Base-by-base conservation (phyloP, 495 filamentous ascomycete genomes). In the Podospora pseudocomata region DNA sequence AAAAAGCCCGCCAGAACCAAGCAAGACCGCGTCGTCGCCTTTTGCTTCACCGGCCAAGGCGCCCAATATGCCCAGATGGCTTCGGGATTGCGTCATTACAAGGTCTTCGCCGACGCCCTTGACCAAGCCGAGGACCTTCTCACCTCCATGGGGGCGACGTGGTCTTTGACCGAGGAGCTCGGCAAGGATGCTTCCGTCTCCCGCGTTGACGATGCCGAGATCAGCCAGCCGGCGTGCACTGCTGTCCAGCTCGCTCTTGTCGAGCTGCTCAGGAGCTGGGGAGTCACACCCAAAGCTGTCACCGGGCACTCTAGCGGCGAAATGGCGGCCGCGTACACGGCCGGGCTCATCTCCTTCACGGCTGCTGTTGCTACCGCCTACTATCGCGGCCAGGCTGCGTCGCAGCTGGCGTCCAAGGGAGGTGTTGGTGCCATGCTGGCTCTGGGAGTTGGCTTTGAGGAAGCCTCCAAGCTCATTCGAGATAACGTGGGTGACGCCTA, bases 261-360 rank as follows among this genome's bases (percentile, higher is more conserved):
- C 0, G 79, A 83, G 3, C 67, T 87, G 11, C 70, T 89, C 5
- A 28, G 59, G 4, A 73, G 71, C 15, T 85, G 82, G 82, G 80
- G 79, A 20, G 74, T 88, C 16, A 59, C 60, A 0, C 84, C 85
- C 0, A 59, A 69, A 9, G 75, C 77, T 39, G 82, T 86, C 0
- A 76, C 85, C 5, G 84, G 86, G 4, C 86, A 89, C 67, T 88
- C 86, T 11, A 86, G 82, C 71, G 86, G 86, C 5, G 86, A 88
- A 67, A 86, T 87, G 3, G 79, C 73, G 19, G 82, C 81, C n/a
- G 80, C 81, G 0, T 82, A 76, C 63, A 72, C 79, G 27, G 72
- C 72, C 5, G 79, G 80, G 6, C 74, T 77, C 15, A 66, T 85
- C 3, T 75, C 70, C 7, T 80, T 81, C 11, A 66, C 76, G 5